Evolutionary conservation across 345 rosid genomes (phyloP).

Genomic region (Citrus reticulata): DNA sequence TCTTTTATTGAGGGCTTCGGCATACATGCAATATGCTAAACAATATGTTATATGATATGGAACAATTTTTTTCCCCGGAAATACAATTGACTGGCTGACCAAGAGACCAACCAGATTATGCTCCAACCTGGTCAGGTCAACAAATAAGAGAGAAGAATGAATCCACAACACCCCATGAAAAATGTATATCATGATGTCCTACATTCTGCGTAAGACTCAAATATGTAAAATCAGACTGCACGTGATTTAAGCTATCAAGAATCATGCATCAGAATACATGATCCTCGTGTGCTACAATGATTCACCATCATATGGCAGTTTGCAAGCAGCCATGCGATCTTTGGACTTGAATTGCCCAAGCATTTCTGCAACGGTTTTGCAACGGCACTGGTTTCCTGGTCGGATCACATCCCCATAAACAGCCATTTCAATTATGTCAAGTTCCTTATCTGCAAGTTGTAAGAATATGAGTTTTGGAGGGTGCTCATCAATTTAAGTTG

Average conservation of each 20-base stretch:
- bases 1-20: background rate
- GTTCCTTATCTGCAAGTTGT: slow-evolving; percentile 70
- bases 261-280: background rate
- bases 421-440: slow-evolving; percentile 93
- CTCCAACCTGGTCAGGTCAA: background rate
- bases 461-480: background rate
- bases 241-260: background rate
- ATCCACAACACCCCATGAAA: background rate
- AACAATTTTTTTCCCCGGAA: background rate
- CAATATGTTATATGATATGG: background rate
- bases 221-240: background rate
- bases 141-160: background rate
- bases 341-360: slow-evolving; percentile 76
- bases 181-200: background rate
- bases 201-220: background rate
- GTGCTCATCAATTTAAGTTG: background rate
- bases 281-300: slow-evolving; percentile 12
- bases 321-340: slow-evolving; percentile 63
- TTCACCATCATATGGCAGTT: slow-evolving; percentile 51
- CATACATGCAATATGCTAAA: background rate
- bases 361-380: slow-evolving; percentile 81
- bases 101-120: background rate
- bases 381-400: slow-evolving; percentile 89
- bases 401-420: slow-evolving; percentile 88
- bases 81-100: background rate